phyloP scores from a whole-genome alignment of 371 early-diverging fungal species.

The Apophysomyces sp. region DNA sequence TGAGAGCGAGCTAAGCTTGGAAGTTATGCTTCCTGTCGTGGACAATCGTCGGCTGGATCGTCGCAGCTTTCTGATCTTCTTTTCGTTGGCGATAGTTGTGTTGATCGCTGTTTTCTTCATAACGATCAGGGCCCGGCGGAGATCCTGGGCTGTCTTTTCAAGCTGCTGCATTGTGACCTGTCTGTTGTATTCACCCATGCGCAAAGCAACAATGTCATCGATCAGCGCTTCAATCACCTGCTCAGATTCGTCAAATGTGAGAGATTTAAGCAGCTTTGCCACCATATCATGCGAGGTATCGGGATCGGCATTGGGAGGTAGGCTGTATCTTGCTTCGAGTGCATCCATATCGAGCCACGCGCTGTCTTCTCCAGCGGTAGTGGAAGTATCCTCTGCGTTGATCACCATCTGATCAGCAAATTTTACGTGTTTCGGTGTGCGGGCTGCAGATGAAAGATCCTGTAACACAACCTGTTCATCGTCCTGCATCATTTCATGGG shows the following conservation, averaged over 20 bases:
- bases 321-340: constrained; percentile 48
- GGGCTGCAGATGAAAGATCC: constrained; percentile 9
- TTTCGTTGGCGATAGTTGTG: constrained; percentile 72
- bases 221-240: constrained; percentile 66
- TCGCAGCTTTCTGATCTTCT: constrained; percentile 61
- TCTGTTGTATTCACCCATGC: constrained; percentile 56
- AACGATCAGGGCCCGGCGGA: constrained; percentile 65
- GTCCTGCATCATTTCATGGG: constrained; percentile 48
- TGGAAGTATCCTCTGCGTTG: neutral
- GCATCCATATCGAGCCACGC: constrained; percentile 32
- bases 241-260: constrained; percentile 62
- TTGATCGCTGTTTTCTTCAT: constrained; percentile 76
- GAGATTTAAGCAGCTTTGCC: constrained; percentile 54
- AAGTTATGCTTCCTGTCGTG: neutral
- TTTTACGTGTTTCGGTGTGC: constrained; percentile 18
- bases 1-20: constrained; percentile 10
- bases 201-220: constrained; percentile 71
- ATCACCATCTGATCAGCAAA: constrained; percentile 22
- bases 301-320: constrained; percentile 43
- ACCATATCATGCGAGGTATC: constrained; percentile 52
- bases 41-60: constrained; percentile 4
- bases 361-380: constrained; percentile 9
- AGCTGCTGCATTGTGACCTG: constrained; percentile 54
- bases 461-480: constrained; percentile 10
- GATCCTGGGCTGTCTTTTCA: constrained; percentile 62